A percentile compares a stretch with the other conserved stretches of the same genome.
phyloP scores from a whole-genome alignment of 805 yeast genomes.

The Cyberlindnera mississippiensis region DNA sequence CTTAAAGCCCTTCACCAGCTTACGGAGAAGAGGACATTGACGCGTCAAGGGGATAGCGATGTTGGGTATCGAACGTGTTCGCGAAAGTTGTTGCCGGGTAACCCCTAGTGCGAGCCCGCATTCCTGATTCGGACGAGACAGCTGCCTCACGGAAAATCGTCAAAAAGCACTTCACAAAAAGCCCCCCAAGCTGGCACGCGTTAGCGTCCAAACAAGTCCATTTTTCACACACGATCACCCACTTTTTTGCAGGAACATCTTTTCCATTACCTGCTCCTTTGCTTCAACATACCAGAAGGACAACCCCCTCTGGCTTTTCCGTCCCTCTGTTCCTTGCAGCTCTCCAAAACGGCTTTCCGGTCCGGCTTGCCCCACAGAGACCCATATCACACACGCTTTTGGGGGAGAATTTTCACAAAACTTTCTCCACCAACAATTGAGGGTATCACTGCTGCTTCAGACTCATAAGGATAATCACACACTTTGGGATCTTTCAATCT shows the following conservation, averaged over 20 bases:
- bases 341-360: neutral
- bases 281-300: too few species aligned
- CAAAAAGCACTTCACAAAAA: slow-evolving; percentile 1
- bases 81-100: neutral
- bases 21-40: neutral
- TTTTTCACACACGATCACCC: too few species aligned
- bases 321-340: neutral
- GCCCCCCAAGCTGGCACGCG: neutral
- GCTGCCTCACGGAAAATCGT: slow-evolving; percentile 1
- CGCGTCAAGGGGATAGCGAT: neutral
- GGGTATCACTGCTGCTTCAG: too few species aligned
- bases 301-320: too few species aligned
- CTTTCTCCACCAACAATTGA: too few species aligned
- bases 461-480: too few species aligned
- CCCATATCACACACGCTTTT: neutral
- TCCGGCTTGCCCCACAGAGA: neutral
- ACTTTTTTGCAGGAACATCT: too few species aligned
- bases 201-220: too few species aligned
- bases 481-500: too few species aligned
- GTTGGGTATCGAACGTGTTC: neutral
- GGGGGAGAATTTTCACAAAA: too few species aligned
- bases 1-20: too few species aligned
- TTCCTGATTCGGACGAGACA: neutral
- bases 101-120: neutral
- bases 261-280: neutral